Evolutionary conservation across 257 asterid species (phyloP), one percentile per base, ranked within the genome.

Genomic region (Coffea eugenioides): DNA sequence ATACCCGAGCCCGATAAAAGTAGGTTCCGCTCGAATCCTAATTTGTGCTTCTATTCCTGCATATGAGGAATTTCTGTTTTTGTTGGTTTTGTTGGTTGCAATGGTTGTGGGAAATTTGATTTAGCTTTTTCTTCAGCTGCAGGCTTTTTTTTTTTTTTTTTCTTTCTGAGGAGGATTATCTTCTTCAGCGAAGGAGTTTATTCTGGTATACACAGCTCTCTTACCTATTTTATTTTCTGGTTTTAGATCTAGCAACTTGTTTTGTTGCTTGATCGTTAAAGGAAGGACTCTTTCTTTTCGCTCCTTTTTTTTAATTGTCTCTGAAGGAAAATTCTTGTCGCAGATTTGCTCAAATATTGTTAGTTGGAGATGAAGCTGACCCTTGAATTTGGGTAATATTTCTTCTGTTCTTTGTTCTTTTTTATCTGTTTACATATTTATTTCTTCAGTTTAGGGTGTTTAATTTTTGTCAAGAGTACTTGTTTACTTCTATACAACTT

Each of bases 301-400:
- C 34, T 31, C 3, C 13, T 13, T 16, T 4, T 16, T 54, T 18
- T 15, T 54, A 3, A 20, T 54, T 4, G 6, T 56, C 21, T 56
- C 64, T 18, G 64, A 18, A 56, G 10, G 25, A 16, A 8, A 18
- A 56, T 72, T 10, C 23, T 74, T 23, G 65, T 57, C 56, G 36
- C 78, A 25, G 77, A 62, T 73, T 73, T 78, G 27, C 66, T 57
- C 20, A 56, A 66, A 45, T 52, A 48, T 73, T 46, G 46, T 23
- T 62, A 69, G n/a, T 23, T 52, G 54, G 77, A 69, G 84, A 94
- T 94, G 98, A 84, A 89, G 66, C 92, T 94, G 86, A 94, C 97
- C 20, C 96, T 94, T 73, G 97, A 94, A 85, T 94, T 94, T 85
- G 98, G 98, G 98, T 91, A 89, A 85, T 14, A 45, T 43, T 73